phyloP scores from a whole-genome alignment of 2,329 filamentous ascomycete species.

The Fusarium tupiense region DNA sequence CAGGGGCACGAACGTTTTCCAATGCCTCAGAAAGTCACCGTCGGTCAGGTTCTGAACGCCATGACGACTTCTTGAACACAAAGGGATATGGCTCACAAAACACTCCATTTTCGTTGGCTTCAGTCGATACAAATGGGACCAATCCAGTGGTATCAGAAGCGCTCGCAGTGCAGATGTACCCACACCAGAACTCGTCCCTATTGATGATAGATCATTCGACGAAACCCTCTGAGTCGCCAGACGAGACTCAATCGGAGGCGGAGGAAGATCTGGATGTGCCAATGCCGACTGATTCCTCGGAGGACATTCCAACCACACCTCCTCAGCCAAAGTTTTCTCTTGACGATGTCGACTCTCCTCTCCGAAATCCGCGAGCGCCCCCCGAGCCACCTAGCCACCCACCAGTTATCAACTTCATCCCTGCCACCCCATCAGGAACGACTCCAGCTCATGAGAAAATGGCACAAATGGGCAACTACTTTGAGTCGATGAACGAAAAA shows the following conservation, averaged over 20 bases:
- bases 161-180: conserved; percentile 68
- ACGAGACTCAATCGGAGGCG: conserved; percentile 44
- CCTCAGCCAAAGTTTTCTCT: conserved; percentile 60
- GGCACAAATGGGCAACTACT: conserved; percentile 63
- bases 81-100: conserved; percentile 64
- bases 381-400: conserved; percentile 60
- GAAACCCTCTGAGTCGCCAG: conserved; percentile 59
- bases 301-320: conserved; percentile 59
- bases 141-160: conserved; percentile 71
- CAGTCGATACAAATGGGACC: conserved; percentile 70
- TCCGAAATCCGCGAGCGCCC: conserved; percentile 69
- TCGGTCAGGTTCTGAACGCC: conserved; percentile 57
- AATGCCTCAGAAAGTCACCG: conserved; percentile 45
- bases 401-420: conserved; percentile 66
- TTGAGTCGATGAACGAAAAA: conserved; percentile 58
- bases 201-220: conserved; percentile 67
- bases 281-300: conserved; percentile 52
- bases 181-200: conserved; percentile 72
- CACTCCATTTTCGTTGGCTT: conserved; percentile 70
- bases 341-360: conserved; percentile 68
- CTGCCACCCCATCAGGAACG: conserved; percentile 68
- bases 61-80: conserved; percentile 63
- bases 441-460: conserved; percentile 65
- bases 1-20: conserved; percentile 7
- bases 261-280: conserved; percentile 33